phyloP scores from a whole-genome alignment of 2,329 filamentous ascomycete species.

The Ceratocystis albifundus region DNA sequence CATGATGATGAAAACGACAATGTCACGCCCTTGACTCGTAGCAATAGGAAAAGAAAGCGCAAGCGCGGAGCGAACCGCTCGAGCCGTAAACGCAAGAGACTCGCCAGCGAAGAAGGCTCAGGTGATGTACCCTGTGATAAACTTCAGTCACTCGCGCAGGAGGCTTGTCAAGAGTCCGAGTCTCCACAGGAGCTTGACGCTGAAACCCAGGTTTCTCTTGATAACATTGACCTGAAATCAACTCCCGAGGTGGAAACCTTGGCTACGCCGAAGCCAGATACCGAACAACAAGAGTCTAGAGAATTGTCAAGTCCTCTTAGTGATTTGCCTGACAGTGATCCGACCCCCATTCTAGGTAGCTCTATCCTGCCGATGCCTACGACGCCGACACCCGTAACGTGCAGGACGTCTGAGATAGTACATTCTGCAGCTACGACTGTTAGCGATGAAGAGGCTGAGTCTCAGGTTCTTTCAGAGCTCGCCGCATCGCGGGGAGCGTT shows the following conservation, averaged over 20 bases:
- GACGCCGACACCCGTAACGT: background rate
- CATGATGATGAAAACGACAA: background rate
- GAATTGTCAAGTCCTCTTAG: slow-evolving; percentile 19
- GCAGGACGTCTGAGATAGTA: no score
- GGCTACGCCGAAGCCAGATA: background rate
- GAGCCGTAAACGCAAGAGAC: slow-evolving; percentile 15
- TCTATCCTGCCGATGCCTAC: background rate
- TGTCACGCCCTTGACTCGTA: slow-evolving; percentile 4
- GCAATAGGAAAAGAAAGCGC: slow-evolving; percentile 13
- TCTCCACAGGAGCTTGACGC: slow-evolving; percentile 6
- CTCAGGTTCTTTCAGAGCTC: slow-evolving; percentile 34
- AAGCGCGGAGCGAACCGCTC: slow-evolving; percentile 19
- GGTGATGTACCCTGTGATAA: background rate
- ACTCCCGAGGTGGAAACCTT: background rate
- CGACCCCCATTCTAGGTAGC: background rate
- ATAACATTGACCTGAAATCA: slow-evolving; percentile 5
- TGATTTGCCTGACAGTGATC: slow-evolving; percentile 16
- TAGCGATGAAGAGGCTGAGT: slow-evolving; percentile 28
- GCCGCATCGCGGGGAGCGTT: slow-evolving; percentile 29
- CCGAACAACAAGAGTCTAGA: slow-evolving; percentile 24
- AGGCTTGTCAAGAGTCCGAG: slow-evolving; percentile 7
- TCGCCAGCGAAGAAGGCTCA: background rate
- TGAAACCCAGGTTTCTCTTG: slow-evolving; percentile 15
- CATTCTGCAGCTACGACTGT: background rate
- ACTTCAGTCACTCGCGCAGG: background rate